Evolutionary conservation across 768 basidiomycete species (phyloP), one percentile per base, ranked within the genome.

Genomic region (Hydnomerulius pinastri): DNA sequence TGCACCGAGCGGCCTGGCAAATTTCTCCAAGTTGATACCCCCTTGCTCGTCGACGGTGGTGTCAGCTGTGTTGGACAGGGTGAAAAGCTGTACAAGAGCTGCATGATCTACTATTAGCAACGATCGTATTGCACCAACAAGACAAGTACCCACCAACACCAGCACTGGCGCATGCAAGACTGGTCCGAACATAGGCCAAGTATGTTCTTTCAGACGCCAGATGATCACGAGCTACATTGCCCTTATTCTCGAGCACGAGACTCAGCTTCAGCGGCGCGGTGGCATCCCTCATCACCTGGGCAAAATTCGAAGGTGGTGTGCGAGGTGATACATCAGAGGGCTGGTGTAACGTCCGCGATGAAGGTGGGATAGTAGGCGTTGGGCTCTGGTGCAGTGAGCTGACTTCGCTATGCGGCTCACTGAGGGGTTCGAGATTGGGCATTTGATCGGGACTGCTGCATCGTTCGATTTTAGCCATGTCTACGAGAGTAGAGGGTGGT

Each of bases 181-280:
- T 83, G 2, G 83, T 86, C n/a, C 83, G 73, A 42, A 82, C 70
- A 55, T 85, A 86, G 11, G 83, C 82, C 30, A 86, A 67, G 57
- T 81, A 85, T 2, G 83, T 85, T 40, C 83, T 70, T 57, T 85
- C 83, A 13, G 76, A 79, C 2, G 83, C 83, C 1, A 85, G 69
- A 57, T 86, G 83, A 56, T 86, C 83, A 9, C 83, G 74, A 7
- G 83, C 83, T 2, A 82, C 81, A 54, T 78, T 83, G 8, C 83
- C 83, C 18, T 74, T 74, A 61, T 85, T 85, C 59, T 82, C 75
- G 27, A 85, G 67, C 2, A 69, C 63, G 48, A 77, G 57, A 17
- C 61, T 55, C 58, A 68, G 58, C 32, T 44, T 60, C 4, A 57
- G 27, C 5, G 59, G 48, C 11, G 48, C 38, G 0, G 44, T 46